Percentiles rank a stretch among this genome's conserved stretches.
Evolutionary conservation across 2,329 filamentous ascomycete genomes (phyloP).

Genomic region (Tolypocladium amazonense): DNA sequence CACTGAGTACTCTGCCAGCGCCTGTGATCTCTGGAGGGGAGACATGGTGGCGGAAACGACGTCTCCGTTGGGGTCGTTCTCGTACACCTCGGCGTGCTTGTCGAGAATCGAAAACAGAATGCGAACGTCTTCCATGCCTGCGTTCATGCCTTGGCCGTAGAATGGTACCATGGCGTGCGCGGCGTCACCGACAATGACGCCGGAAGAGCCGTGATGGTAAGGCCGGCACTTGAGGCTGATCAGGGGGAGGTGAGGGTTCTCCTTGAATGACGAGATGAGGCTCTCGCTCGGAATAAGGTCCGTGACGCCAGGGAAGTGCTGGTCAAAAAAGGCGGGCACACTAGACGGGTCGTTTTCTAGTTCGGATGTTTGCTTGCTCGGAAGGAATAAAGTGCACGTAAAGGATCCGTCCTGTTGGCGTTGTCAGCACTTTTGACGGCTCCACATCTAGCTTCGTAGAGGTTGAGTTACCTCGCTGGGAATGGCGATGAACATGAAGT

Average conservation of each 20-base stretch:
- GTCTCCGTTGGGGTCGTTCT: slow-evolving; percentile 28
- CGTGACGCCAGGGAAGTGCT: slow-evolving; percentile 79
- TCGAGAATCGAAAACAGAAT: slow-evolving; percentile 79
- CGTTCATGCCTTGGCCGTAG: slow-evolving; percentile 97
- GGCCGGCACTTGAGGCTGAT: slow-evolving; percentile 90
- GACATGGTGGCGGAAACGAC: slow-evolving; percentile 31
- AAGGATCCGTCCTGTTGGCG: slow-evolving; percentile 67
- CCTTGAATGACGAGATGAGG: slow-evolving; percentile 62
- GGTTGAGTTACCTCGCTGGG: slow-evolving; percentile 47
- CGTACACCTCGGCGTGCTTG: slow-evolving; percentile 40
- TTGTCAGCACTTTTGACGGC: slow-evolving; percentile 5
- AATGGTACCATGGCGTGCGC: slow-evolving; percentile 98
- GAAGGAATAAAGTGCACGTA: slow-evolving; percentile 88
- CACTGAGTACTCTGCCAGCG: slow-evolving; percentile 65
- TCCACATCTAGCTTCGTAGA: slow-evolving; percentile 9
- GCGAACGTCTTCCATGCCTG: slow-evolving; percentile 86
- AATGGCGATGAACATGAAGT: slow-evolving; percentile 98
- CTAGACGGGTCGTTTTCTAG: slow-evolving; percentile 53
- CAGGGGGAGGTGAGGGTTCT: slow-evolving; percentile 82
- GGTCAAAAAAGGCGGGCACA: slow-evolving; percentile 65
- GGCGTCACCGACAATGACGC: slow-evolving; percentile 83
- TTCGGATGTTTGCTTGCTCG: slow-evolving; percentile 54
- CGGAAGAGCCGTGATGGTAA: slow-evolving; percentile 68
- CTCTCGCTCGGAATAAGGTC: slow-evolving; percentile 55
- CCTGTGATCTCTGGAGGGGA: slow-evolving; percentile 45